Evolutionary conservation across 352 stramenopile genomes (phyloP), one percentile per base, ranked within the genome.

Genomic region (Phytophthora melonis): DNA sequence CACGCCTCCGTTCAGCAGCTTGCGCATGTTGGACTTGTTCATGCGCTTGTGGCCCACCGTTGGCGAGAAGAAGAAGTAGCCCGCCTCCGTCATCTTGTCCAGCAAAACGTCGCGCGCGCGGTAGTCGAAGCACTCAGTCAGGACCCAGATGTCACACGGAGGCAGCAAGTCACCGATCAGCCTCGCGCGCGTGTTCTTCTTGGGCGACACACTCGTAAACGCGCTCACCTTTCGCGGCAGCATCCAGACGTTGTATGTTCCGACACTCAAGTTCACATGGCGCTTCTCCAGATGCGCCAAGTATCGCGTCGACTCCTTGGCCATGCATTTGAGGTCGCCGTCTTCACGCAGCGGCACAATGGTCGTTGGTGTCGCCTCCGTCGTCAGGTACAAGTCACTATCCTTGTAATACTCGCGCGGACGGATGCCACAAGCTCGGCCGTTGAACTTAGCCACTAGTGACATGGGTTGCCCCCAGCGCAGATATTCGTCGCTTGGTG

Each of bases 221-320:
- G 79, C 82, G 45, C 81, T 92, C 43, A 94, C 81, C 58, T 92
- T 93, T 52, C 85, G 86, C 8, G 87, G 88, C 82, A 94, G 82
- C 88, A 94, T 94, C 88, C 88, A 94, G 14, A 94, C 84, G 62
- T 93, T 94, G 78, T 93, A 94, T 13, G 86, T 94, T 27, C 86
- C 88, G 7, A 94, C 75, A 27, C 72, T 84, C 7, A 94, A 36
- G 25, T 64, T 68, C 30, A 94, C 84, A 19, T 84, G 83, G 18
- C 82, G 82, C 32, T 79, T 80, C 47, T 93, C 85, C 16, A 92
- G 57, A 43, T 91, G 82, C 10, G 87, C 85, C 27, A 94, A 69
- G 23, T 72, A 82, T 9, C 85, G 82, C 39, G 87, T 89, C 3
- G 87, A 94, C 53, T 93, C 87, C 59, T 92, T 90, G 7, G 87